Percentiles rank a stretch among this genome's conserved stretches.
Conservation (phyloP, 345 rosid genomes). For the Rhodamnia argentea region DNA sequence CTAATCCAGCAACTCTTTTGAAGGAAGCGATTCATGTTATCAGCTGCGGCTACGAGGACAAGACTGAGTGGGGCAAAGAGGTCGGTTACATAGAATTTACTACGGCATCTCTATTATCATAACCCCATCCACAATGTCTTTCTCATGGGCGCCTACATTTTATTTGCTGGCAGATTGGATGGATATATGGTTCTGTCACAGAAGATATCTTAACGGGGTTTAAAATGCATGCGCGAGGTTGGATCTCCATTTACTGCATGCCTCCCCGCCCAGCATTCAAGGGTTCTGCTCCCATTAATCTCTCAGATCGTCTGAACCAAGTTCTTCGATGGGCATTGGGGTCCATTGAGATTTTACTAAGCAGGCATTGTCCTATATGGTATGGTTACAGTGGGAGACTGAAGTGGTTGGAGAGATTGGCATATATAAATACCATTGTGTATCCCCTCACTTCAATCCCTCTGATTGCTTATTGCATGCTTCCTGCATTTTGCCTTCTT, state of each 20-base stretch:
- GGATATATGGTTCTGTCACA: constrained; percentile 21
- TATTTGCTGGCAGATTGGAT: constrained; percentile 10
- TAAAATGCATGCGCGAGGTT: constrained; percentile 27
- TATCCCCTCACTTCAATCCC: constrained; percentile 18
- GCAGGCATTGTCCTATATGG: constrained; percentile 20
- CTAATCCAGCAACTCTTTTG: constrained; percentile 22
- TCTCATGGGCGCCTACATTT: not conserved
- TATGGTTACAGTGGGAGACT: constrained; percentile 18
- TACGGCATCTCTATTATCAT: not conserved
- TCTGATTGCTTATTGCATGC: constrained; percentile 11
- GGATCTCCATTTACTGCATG: constrained; percentile 41
- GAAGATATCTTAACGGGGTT: constrained; percentile 20
- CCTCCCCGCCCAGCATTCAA: constrained; percentile 26
- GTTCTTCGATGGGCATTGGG: constrained; percentile 41
- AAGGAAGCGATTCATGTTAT: constrained; percentile 41
- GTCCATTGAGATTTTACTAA: constrained; percentile 29
- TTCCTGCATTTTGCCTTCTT: constrained; percentile 15
- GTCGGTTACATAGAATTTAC: not conserved
- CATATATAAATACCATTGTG: constrained; percentile 12
- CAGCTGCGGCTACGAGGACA: constrained; percentile 38
- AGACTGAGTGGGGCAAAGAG: constrained; percentile 39
- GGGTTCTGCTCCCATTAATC: constrained; percentile 37
- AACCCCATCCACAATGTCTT: not conserved
- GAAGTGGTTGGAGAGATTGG: constrained; percentile 22
- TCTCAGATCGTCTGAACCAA: constrained; percentile 34